These are phyloP conservation scores for Jacaranda copaia DNA, from an alignment of 257 asterid species.

Conservation along the genomic window DNA sequence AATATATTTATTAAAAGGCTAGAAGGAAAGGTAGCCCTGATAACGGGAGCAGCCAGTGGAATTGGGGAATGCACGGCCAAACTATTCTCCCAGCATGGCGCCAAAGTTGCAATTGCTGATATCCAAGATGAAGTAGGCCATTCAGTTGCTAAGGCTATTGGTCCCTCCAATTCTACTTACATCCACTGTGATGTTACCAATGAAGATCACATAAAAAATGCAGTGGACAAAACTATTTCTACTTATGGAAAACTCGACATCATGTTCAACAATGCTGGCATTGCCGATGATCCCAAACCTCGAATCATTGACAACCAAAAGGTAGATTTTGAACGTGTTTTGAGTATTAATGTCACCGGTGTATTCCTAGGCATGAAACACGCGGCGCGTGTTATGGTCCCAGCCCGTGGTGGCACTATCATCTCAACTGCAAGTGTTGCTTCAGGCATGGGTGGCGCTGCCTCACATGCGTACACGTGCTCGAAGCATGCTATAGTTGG, in stretches of 20 bases:
- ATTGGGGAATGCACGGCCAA: constrained; percentile 62
- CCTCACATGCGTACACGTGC: constrained; percentile 47
- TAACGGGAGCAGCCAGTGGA: constrained; percentile 74
- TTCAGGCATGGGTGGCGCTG: constrained; percentile 38
- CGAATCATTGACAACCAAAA: constrained; percentile 37
- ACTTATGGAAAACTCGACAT: constrained; percentile 65
- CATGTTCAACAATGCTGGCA: constrained; percentile 69
- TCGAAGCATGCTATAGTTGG: constrained; percentile 55
- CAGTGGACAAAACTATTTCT: constrained; percentile 48
- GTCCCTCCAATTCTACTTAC: constrained; percentile 45
- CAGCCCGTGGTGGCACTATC: constrained; percentile 47
- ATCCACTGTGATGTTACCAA: constrained; percentile 62
- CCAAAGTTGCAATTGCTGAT: constrained; percentile 63
- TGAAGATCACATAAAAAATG: constrained; percentile 50
- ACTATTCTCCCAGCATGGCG: constrained; percentile 62
- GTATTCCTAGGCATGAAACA: constrained; percentile 59
- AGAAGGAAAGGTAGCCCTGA: constrained; percentile 69
- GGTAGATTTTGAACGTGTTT: constrained; percentile 54
- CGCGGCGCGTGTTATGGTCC: constrained; percentile 58
- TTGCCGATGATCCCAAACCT: constrained; percentile 32
- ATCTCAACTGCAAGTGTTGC: constrained; percentile 46
- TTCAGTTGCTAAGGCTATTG: constrained; percentile 38
- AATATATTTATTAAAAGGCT: constrained; percentile 35
- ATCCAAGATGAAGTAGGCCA: constrained; percentile 57
- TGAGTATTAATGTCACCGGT: constrained; percentile 48